Conservation (phyloP, 352 stramenopile genomes). For the Lagenidium giganteum region DNA sequence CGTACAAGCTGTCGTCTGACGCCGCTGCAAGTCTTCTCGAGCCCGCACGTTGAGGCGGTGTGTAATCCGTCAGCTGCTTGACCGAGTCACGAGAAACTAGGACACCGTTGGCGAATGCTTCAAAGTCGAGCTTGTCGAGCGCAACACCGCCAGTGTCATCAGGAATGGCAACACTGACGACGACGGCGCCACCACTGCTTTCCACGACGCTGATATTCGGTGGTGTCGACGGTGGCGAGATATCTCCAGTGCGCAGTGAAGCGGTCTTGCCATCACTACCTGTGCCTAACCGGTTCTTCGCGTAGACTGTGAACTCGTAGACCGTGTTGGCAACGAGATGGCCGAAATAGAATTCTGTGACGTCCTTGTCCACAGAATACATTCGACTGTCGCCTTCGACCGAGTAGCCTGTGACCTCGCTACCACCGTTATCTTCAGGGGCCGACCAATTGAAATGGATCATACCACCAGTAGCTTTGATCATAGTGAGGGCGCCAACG, state of each 20-base stretch:
- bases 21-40: not conserved
- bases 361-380: not conserved
- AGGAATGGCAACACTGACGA: constrained; percentile 23
- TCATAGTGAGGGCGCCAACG: constrained; percentile 11
- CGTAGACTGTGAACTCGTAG: constrained; percentile 52
- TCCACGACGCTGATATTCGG: constrained; percentile 17
- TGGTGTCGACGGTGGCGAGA: constrained; percentile 24
- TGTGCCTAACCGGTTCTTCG: constrained; percentile 32
- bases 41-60: not conserved
- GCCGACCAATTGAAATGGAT: constrained; percentile 32
- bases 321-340: constrained; percentile 26
- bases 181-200: constrained; percentile 33
- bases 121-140: constrained; percentile 21
- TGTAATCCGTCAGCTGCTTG: not conserved
- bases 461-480: constrained; percentile 29
- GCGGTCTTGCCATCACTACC: constrained; percentile 22
- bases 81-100: constrained; percentile 10
- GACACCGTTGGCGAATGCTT: constrained; percentile 37
- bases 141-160: constrained; percentile 35
- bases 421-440: constrained; percentile 52
- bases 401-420: constrained; percentile 29
- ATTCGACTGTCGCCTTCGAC: constrained; percentile 20
- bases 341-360: constrained; percentile 23
- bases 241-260: constrained; percentile 19
- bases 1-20: constrained; percentile 5